Base-by-base conservation (phyloP, 1,139 yeast species). In the Citeromyces hawaiiensis region DNA sequence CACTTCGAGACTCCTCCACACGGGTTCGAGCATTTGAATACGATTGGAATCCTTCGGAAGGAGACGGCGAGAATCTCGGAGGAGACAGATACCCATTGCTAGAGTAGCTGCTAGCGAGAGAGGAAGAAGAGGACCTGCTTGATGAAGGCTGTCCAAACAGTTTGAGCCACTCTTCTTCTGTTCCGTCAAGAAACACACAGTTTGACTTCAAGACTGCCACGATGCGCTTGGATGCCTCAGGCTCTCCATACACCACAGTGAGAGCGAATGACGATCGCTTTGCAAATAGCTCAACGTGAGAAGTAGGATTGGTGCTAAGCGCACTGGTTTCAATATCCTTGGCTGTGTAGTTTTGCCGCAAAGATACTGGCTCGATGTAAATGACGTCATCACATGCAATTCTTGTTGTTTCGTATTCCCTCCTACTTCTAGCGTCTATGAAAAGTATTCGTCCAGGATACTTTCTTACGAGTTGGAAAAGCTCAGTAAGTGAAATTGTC, bases 181-280 rank as follows among this genome's bases (percentile, higher is more conserved):
- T 81, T 11, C 80, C 81, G 4, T 58, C 55, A n/a, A 85, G 53
- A 11, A 83, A 45, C 4, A 79, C 68, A 0, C 83, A 16, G 72
- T 59, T 33, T 57, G 77, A 76, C 40, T 55, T 58, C 11, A 74
- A 48, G 3, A 65, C 59, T 3, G 50, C 41, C 4, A 55, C 37
- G 7, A 70, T 45, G 14, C 54, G 58, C 35, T 59, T 53, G 31
- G 74, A 27, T 10, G 49, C 41, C 18, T 36, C 18, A 16, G 38
- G 40, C 3, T 39, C 19, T 2, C 71, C 75, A 50, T 79, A 72
- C 4, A 75, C 49, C 3, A 79, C 72, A 8, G 81, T 61, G 31
- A 68, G 54, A 40, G 76, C 78, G 49, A 66, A 81, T 23, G 56
- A 57, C 39, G 61, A 56, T 45, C 83, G 52, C 11, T 64, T 60